Base-by-base conservation (phyloP, 164 flowering plant species). In the Macadamia integrifolia region DNA sequence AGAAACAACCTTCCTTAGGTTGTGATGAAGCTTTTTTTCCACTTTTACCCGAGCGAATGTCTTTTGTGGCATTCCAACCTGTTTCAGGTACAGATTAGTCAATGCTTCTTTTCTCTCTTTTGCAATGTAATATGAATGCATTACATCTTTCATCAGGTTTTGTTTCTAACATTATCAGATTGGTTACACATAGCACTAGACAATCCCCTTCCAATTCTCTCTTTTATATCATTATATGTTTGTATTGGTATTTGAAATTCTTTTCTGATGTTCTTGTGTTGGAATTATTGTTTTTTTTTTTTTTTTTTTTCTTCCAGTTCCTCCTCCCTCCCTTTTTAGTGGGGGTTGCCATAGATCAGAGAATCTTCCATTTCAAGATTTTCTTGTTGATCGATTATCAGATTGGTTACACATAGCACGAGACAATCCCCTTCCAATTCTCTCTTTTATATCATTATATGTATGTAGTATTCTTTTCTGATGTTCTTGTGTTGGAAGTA, bases 21-120 rank as follows among this genome's bases (percentile, higher is more conserved):
- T 80, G 78, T 66, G 76, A 77, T 60, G 62, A 75, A 71, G 74
- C 76, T 59, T 88, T 85, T 57, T 30, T 86, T 68, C 90, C 90
- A 60, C 63, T 85, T 13, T 58, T 79, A 58, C 78, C 79, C 35
- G 93, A 88, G 71, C 84, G 86, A 43, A 60, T 88, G 66, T 88
- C 93, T 56, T 86, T 88, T 75, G 83, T 80, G 50, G 90, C 86
- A 30, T 70, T 86, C 60, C 90, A 88, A 75, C 85, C 88, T 70
- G 78, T 86, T 68, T 74, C 89, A 57, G 90, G 93, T 72, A 81
- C 71, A 58, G 7, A 9, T 46, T 69, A 17, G 5, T 64, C 67
- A 59, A 61, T 57, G 59, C 9, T 58, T 18, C 55, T 30, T 52
- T 32, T 60, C 6, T 29, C 11, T 57, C 31, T 14, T 30, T 62